Evolutionary conservation across 768 basidiomycete genomes (phyloP), one percentile per base, ranked within the genome.

Genomic region (Lentinula guzmanii): DNA sequence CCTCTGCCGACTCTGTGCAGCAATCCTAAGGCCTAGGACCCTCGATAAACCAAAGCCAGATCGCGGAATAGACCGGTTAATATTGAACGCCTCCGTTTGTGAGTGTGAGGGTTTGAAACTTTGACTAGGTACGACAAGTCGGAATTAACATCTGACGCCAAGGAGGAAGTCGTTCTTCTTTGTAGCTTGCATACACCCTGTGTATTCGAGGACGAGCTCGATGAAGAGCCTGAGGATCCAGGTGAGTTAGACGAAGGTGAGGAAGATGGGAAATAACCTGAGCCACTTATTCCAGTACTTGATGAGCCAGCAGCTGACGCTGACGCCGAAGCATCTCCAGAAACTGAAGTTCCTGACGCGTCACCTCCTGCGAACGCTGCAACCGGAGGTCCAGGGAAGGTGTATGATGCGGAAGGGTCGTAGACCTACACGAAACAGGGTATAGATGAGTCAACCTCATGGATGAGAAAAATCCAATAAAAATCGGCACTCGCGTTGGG

Each of bases 311-410:
- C 41, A 18, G 55, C 41, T 10, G 55, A 56, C 9, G 21, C 55
- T 4, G 55, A 56, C 39, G 10, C 55, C 1, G 53, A 55, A 15
- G 31, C 51, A 55, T 56, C 41, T 43, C 55, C 55, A 33, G 55
- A 41, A 7, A 56, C 55, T 15, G 55, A 56, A 31, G 55, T 56
- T 11, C 39, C 39, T 28, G 55, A 37, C 13, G 55, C 55, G 15
- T 56, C 55, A 28, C 55, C 55, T 28, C 55, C 55, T 2, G 55
- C 55, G 24, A 56, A 56, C 31, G 41, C 41, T 31, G 74, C 76
- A 33, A 79, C 64, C 4, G 72, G 64, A 8, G 77, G 77, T 0
- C 77, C 77, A 0, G 77, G 78, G 45, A 76, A 79, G 5, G 61
- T 45, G 63, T 76, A 67, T 11, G 61, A 41, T 16, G 66, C 66